Conservation (phyloP, 2,329 filamentous ascomycete genomes). For the Fusarium illudens region DNA sequence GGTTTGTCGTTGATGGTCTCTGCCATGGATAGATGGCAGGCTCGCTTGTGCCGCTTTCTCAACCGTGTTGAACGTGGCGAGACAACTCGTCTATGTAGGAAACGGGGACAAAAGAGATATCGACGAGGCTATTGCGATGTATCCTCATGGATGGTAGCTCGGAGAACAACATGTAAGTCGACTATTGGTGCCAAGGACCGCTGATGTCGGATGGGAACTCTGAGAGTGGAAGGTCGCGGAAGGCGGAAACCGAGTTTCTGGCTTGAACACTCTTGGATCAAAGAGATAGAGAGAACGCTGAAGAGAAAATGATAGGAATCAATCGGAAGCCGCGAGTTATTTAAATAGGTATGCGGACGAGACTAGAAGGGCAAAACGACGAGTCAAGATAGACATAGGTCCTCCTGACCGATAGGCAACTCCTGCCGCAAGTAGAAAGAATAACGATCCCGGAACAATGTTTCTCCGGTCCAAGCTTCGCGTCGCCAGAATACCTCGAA, state of each 20-base stretch:
- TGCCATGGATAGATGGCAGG: neutral
- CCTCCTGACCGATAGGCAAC: neutral
- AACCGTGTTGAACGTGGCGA: neutral
- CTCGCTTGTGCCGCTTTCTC: neutral
- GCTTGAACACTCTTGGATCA: neutral
- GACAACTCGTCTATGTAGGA: neutral
- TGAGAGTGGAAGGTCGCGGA: neutral
- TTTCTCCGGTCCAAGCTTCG: conserved; percentile 26
- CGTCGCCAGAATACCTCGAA: conserved; percentile 36
- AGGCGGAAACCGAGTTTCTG: neutral
- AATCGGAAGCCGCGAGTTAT: neutral
- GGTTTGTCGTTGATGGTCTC: neutral
- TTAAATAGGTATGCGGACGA: neutral
- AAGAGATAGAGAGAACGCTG: neutral
- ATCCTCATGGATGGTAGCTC: neutral
- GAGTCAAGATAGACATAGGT: neutral
- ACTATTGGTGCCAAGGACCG: neutral
- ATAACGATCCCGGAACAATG: conserved; percentile 11
- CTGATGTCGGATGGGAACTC: neutral
- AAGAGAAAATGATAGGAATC: neutral
- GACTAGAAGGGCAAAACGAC: neutral
- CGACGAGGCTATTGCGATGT: neutral
- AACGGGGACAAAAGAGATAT: neutral
- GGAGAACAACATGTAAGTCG: neutral
- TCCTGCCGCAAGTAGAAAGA: neutral